Conservation (phyloP, 1,284 basidiomycete genomes). For the Sanguinoderma infundibulare region DNA sequence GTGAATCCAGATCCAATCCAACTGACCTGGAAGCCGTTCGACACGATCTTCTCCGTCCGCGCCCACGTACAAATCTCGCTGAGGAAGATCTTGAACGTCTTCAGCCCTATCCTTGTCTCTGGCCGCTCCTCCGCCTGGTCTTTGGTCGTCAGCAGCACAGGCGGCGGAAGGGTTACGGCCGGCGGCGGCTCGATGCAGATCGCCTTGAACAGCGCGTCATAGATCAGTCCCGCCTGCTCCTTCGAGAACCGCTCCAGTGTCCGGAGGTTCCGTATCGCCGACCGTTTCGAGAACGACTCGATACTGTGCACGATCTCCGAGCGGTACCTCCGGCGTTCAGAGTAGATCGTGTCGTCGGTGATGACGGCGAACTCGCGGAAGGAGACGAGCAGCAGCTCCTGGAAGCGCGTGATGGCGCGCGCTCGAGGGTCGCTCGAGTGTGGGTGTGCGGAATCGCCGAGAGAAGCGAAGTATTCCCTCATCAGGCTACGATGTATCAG, state of each 20-base stretch:
- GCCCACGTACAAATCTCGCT: constrained; percentile 97
- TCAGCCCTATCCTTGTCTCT: constrained; percentile 87
- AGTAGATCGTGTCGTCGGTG: constrained; percentile 93
- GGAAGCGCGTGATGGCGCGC: constrained; percentile 96
- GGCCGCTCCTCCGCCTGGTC: constrained; percentile 76
- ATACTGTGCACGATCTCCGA: constrained; percentile 93
- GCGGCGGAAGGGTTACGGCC: constrained; percentile 46
- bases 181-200: constrained; percentile 81
- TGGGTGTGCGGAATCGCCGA: constrained; percentile 96
- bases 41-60: constrained; percentile 91
- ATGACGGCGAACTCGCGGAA: constrained; percentile 98
- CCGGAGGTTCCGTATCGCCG: constrained; percentile 89
- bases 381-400: constrained; percentile 93
- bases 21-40: constrained; percentile 87
- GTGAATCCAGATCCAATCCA: neutral
- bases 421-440: constrained; percentile 87
- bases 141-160: constrained; percentile 54
- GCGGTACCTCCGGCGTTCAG: constrained; percentile 87
- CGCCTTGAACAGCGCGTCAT: constrained; percentile 90
- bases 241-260: constrained; percentile 85
- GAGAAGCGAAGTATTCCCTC: constrained; percentile 92
- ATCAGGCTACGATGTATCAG: constrained; percentile 65
- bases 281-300: constrained; percentile 95
- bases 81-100: constrained; percentile 90
- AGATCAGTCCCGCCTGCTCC: constrained; percentile 88